Base-by-base conservation (phyloP, 208 protist species). In the Porcisia hertigi region DNA sequence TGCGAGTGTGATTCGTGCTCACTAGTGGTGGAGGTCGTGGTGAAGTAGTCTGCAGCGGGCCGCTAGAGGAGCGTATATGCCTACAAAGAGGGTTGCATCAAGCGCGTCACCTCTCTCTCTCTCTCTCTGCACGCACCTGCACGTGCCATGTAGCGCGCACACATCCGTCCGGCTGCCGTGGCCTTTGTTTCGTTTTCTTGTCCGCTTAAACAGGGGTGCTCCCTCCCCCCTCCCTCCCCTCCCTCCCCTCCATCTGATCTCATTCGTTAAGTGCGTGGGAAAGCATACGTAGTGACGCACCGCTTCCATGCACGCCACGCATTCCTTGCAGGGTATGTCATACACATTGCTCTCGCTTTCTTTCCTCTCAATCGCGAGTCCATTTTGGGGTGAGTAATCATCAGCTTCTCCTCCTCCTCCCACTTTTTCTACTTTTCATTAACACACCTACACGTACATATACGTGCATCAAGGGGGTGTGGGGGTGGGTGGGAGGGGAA, bases 1-100 rank as follows among this genome's bases (percentile, higher is more conserved):
- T 90, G 86, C 69, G 88, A 93, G 73, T 96, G 92, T 72, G 92
- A 96, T 76, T 93, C 65, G 59, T 96, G 92, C 71, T 96, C 92
- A 11, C 84, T 96, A 8, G 82, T 94, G 14, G 83, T 96, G 69
- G 81, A 86, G 72, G 87, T 96, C 20, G 70, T 75, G 2, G 74
- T 83, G 52, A 52, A 12, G 8, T 66, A 72, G 18, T 71, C 11
- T 25, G 34, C 23, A 2, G 11, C 16, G 70, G 7, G 23, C n/a
- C 58, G 41, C 30, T 25, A 52, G 70, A 16, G 30, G 30, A 30
- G 0, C 30, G 30, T 52, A 52, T 52, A 52, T 14, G 5, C 11
- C 11, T 52, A 12, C 47, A 12, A 12, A 52, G 11, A 12, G 47
- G 47, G 47, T 14, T 14, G 11, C 47, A 0, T 52, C 8, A 52